Conservation (phyloP, 177 flowering plant genomes). For the Tripterygium wilfordii region DNA sequence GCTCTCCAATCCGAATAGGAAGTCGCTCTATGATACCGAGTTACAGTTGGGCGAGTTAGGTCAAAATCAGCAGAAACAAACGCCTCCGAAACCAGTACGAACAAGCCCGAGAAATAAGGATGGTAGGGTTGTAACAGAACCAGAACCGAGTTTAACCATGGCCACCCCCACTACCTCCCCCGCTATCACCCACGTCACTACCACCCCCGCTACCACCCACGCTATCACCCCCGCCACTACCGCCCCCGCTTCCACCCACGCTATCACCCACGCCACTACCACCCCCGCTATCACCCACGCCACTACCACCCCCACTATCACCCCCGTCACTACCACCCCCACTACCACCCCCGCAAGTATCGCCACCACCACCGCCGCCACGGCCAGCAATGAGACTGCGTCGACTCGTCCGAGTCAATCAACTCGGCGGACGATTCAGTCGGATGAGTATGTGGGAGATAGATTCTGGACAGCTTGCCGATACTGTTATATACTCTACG, state of each 20-base stretch:
- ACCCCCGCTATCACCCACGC: too few relatives aligned
- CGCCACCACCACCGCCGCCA: neutral
- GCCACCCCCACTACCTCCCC: neutral
- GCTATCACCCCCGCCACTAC: too few relatives aligned
- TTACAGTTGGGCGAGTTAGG: neutral
- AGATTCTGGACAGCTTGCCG: slow-evolving; percentile 69
- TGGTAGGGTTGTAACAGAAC: neutral
- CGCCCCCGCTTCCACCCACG: too few relatives aligned
- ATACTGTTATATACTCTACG: slow-evolving; percentile 44
- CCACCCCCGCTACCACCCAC: too few relatives aligned
- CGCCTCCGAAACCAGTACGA: slow-evolving; percentile 6
- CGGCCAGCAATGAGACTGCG: neutral
- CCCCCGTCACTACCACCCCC: too few relatives aligned
- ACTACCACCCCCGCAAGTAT: too few relatives aligned
- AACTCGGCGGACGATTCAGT: neutral
- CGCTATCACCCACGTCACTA: slow-evolving; percentile 1
- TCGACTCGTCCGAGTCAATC: slow-evolving; percentile 1
- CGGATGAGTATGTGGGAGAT: neutral
- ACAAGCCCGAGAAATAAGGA: slow-evolving; percentile 8
- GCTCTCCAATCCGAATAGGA: neutral
- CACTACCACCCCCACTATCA: too few relatives aligned
- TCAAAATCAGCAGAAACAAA: slow-evolving; percentile 5
- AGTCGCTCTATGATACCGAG: neutral
- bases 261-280: too few relatives aligned
- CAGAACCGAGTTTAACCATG: slow-evolving; percentile 4